Conservation (phyloP, 129 eudicot species). For the Apium graveolens region DNA sequence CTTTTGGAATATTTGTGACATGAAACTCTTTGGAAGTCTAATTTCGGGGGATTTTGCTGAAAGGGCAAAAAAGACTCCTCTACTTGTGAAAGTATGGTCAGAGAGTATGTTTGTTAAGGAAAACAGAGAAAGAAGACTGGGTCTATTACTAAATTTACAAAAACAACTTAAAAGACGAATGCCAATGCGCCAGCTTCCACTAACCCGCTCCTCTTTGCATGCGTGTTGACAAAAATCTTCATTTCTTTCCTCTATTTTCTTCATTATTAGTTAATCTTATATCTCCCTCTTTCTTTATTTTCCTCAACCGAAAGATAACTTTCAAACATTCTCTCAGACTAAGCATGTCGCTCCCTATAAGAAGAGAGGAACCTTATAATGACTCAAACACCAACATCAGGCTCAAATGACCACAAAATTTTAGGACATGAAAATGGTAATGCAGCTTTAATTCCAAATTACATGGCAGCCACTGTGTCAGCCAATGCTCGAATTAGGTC, state of each 20-base stretch:
- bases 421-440: too few species aligned
- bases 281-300: neutral
- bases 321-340: neutral
- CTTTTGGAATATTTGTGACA: conserved; percentile 14
- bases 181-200: conserved; percentile 16
- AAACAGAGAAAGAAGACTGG: neutral
- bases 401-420: too few species aligned
- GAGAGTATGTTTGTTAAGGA: neutral
- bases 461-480: too few species aligned
- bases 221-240: conserved; percentile 18
- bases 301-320: neutral
- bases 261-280: too few species aligned
- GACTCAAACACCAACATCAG: too few species aligned
- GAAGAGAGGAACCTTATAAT: too few species aligned
- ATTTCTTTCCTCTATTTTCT: too few species aligned
- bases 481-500: too few species aligned
- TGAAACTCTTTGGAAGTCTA: conserved; percentile 1
- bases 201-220: conserved; percentile 18
- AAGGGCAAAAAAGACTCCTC: too few species aligned
- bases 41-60: neutral
- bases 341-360: too few species aligned
- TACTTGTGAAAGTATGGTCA: too few species aligned
- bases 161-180: neutral
- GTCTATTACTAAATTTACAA: neutral
- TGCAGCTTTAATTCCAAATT: too few species aligned